phyloP scores from a whole-genome alignment of 2,329 filamentous ascomycete genomes.

The Acephala macrosclerotiorum region DNA sequence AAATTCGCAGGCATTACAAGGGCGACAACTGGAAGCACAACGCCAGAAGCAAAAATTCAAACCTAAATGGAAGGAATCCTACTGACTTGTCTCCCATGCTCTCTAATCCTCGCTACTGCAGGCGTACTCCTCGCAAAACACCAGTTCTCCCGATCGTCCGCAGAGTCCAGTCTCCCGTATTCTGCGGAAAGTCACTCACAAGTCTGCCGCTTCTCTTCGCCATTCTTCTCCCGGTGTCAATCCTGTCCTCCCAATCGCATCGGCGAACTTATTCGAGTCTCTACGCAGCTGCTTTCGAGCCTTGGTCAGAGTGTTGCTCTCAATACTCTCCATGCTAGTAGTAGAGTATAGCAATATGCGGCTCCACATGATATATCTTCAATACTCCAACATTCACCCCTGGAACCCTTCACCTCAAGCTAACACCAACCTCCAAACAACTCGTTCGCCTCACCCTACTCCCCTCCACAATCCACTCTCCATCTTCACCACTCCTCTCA shows the following conservation, averaged over 20 bases:
- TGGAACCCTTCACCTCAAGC: conserved; percentile 30
- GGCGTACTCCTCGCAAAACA: not conserved
- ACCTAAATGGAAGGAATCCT: not conserved
- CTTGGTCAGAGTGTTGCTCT: too few species aligned
- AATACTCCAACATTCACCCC: not conserved
- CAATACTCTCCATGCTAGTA: too few species aligned
- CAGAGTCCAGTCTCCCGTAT: too few species aligned
- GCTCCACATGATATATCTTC: not conserved
- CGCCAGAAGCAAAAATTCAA: not conserved
- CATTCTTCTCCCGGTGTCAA: too few species aligned
- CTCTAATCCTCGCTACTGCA: not conserved
- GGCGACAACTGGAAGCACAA: not conserved
- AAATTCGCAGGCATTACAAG: not conserved
- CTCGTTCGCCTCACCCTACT: conserved; percentile 41
- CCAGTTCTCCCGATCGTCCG: not conserved
- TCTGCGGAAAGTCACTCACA: too few species aligned
- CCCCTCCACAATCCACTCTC: conserved; percentile 20
- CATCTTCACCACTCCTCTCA: conserved; percentile 24
- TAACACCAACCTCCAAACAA: conserved; percentile 41
- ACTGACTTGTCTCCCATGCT: not conserved
- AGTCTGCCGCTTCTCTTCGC: too few species aligned
- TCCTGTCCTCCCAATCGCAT: too few species aligned
- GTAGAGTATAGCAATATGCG: not conserved
- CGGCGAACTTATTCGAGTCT: not conserved
- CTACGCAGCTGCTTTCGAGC: too few species aligned